Base-by-base conservation (phyloP, 2,329 filamentous ascomycete genomes). In the Aspergillus ochraceus region DNA sequence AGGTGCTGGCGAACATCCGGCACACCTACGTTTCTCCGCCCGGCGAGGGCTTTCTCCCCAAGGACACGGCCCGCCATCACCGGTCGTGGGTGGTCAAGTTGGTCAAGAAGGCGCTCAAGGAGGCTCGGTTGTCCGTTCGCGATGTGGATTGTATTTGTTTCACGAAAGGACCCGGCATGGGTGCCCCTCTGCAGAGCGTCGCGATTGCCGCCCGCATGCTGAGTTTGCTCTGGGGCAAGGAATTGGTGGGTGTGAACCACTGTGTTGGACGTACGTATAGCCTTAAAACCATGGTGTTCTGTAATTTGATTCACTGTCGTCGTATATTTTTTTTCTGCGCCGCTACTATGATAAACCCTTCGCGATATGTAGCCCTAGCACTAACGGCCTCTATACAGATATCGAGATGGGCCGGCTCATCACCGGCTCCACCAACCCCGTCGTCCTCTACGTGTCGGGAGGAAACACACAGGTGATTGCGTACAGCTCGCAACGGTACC, bases 401-500 rank as follows among this genome's bases (percentile, higher is more conserved):
- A 98, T 99, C 70, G 95, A 99, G 80, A 99, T 99, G 95, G 95
- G 95, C 32, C 86, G 95, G 54, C 85, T 90, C 60, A 97, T 99
- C 73, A 98, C 95, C 4, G 90, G 91, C 60, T 92, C 95, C 17
- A 80, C 85, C 24, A 94, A 99, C 77, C 95, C 95, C 0, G 93
- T 98, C 39, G 95, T 99, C 52, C 82, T 99, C 45, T 99, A 99
- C 77, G 95, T 98, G 46, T 92, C 88, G 22, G 95, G 95, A 62
- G 95, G 95, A 60, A 99, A 99, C 81, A 97, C 94, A 14, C 94
- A 99, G 79, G 94, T 98, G 26, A 98, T 98, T 66, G 95, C 95
- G 51, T 99, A 98, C 79, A 92, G 92, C 39, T 90, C 94, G 65
- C 91, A 93, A 74, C 86, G 94, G 59, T 99, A 99, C 80, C 90